These are phyloP conservation scores for Clarkia xantiana DNA, from an alignment of 345 rosid species.

Conservation along the genomic window DNA sequence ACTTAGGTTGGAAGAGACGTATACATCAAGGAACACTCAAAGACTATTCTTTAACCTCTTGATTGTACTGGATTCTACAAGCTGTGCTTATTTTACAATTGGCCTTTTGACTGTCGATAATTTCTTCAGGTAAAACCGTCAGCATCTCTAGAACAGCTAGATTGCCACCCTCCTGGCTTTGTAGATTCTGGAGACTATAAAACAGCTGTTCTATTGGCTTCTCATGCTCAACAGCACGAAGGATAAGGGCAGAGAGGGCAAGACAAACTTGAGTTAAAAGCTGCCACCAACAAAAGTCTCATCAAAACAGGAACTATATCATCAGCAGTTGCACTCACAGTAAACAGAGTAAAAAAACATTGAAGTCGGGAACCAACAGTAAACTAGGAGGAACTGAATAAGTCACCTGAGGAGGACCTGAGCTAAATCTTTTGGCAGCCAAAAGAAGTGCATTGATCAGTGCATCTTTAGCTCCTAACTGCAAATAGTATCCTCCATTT, in stretches of 20 bases:
- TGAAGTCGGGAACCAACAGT: not conserved
- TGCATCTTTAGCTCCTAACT: slow-evolving; percentile 56
- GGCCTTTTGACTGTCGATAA: slow-evolving; percentile 45
- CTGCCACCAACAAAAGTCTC: slow-evolving; percentile 27
- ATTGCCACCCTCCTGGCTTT: slow-evolving; percentile 62
- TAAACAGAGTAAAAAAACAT: not conserved
- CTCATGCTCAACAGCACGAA: slow-evolving; percentile 56
- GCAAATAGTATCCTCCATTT: slow-evolving; percentile 66
- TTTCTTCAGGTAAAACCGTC: slow-evolving; percentile 89
- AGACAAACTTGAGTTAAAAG: slow-evolving; percentile 90
- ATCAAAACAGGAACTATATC: not conserved
- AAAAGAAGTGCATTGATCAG: slow-evolving; percentile 66
- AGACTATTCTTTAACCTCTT: slow-evolving; percentile 32
- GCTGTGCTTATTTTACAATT: slow-evolving; percentile 41
- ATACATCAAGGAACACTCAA: not conserved
- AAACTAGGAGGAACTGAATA: slow-evolving; percentile 7
- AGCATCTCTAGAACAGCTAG: slow-evolving; percentile 84
- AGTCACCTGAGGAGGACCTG: slow-evolving; percentile 88
- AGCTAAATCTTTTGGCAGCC: slow-evolving; percentile 73
- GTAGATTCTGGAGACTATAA: slow-evolving; percentile 65
- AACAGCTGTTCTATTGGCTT: slow-evolving; percentile 78
- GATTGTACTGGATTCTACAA: slow-evolving; percentile 46
- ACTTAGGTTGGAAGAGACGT: slow-evolving; percentile 5
- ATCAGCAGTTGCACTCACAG: not conserved
- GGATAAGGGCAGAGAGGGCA: slow-evolving; percentile 75